Base-by-base conservation (phyloP, 495 filamentous ascomycete species). In the Stereocaulon alpinum region DNA sequence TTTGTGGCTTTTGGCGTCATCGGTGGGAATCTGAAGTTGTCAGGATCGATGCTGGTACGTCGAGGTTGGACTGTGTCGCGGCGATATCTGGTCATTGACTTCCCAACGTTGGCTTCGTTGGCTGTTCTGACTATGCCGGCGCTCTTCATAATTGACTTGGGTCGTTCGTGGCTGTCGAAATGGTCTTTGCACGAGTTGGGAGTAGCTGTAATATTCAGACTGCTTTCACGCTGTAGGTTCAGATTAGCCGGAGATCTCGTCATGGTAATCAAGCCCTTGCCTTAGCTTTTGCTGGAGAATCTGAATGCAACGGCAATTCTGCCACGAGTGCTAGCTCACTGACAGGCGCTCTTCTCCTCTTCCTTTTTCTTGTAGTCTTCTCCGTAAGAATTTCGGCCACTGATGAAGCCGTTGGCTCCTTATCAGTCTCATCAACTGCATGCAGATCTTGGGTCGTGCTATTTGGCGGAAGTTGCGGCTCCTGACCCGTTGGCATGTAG, bases 251-350 rank as follows among this genome's bases (percentile, higher is more conserved):
- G 18, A 40, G 17, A 32, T 17, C 15, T 1, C 15, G 20, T 32
- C 11, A 10, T 37, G 12, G 34, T 37, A 47, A 55, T 22, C 1
- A 24, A 44, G 15, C 27, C 24, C 56, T 59, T 12, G 51, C 56
- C n/a, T 52, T 17, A 17, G 24, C 44, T 0, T 41, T 15, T 17
- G 9, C 27, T 20, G 43, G 24, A 27, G 40, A n/a, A 6, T 4
- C 11, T 10, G 10, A 6, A 27, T 11, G 32, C 2, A 24, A 50
- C 30, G 51, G 30, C 6, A 55, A 27, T 22, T 34, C 45, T 2
- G 14, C 27, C 12, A 64, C 58, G 12, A 63, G 30, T 30, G 55
- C 41, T 17, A 66, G 57, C 51, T 64, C 58, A 27, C 43, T 55
- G 29, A 61, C 40, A n/a, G 61, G 57, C 4, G 43, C 61, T 52